A percentile compares a stretch with the other conserved stretches of the same genome.
Evolutionary conservation across 2,329 filamentous ascomycete species (phyloP).

Genomic region (Scytalidium lignicola): DNA sequence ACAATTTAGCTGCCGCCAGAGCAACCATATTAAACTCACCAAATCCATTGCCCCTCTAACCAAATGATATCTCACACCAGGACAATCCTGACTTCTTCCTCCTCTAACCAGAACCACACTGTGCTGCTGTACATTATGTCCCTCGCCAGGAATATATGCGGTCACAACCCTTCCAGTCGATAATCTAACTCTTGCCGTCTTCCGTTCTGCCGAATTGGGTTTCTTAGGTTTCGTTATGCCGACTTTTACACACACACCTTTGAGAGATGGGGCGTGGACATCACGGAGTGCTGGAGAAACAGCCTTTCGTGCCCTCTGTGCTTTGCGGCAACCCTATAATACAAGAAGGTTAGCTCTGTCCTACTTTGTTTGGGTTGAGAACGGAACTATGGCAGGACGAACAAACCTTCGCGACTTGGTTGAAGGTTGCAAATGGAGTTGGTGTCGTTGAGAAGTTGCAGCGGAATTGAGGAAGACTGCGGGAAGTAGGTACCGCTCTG

Average conservation of each 20-base stretch:
- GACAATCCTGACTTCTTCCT: constrained; percentile 92
- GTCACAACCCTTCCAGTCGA: constrained; percentile 84
- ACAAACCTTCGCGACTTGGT: constrained; percentile 25
- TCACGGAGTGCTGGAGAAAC: constrained; percentile 77
- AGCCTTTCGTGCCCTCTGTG: constrained; percentile 77
- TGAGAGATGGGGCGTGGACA: constrained; percentile 71
- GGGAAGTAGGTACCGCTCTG: constrained; percentile 1
- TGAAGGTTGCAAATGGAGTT: constrained; percentile 22
- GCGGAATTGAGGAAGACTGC: constrained; percentile 3
- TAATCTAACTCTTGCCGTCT: constrained; percentile 86
- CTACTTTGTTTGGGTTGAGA: not conserved
- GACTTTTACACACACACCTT: constrained; percentile 94
- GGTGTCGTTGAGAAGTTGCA: constrained; percentile 26
- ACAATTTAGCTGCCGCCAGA: constrained; percentile 1
- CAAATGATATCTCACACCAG: constrained; percentile 93
- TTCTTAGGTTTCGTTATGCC: constrained; percentile 96
- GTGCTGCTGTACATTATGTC: constrained; percentile 98
- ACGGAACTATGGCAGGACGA: not conserved
- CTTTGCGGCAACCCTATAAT: constrained; percentile 62
- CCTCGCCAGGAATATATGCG: constrained; percentile 94
- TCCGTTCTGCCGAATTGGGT: constrained; percentile 95
- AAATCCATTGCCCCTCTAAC: constrained; percentile 89
- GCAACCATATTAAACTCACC: constrained; percentile 50
- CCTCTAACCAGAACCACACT: constrained; percentile 94
- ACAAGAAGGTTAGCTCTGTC: not conserved